phyloP scores from a whole-genome alignment of 2,329 filamentous ascomycete species.

The Rhynchosporium graminicola region DNA sequence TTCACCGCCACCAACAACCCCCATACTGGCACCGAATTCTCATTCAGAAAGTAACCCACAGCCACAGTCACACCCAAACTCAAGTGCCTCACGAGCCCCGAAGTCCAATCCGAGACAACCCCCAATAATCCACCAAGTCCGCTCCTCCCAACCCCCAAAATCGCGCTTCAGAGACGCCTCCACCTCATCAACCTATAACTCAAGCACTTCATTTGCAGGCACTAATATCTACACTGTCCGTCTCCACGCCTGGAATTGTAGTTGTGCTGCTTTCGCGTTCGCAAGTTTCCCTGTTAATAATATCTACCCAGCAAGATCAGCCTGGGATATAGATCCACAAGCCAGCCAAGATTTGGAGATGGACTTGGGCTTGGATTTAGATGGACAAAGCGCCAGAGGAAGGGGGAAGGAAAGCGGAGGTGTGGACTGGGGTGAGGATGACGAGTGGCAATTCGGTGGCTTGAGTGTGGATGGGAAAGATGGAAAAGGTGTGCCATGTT shows the following conservation, averaged over 20 bases:
- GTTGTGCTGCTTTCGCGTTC: constrained; percentile 81
- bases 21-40: not conserved
- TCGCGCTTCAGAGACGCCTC: constrained; percentile 40
- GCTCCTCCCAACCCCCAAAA: constrained; percentile 39
- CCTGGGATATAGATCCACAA: constrained; percentile 18
- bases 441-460: constrained; percentile 49
- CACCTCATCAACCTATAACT: constrained; percentile 4
- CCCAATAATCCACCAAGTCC: constrained; percentile 31
- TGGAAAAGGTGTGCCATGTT: constrained; percentile 55
- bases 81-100: not conserved
- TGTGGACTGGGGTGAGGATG: constrained; percentile 12
- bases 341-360: no score
- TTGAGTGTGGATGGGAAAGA: constrained; percentile 40
- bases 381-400: not conserved
- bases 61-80: not conserved
- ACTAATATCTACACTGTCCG: constrained; percentile 66
- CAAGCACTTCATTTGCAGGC: not conserved
- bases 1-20: not conserved
- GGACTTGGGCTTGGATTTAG: constrained; percentile 19
- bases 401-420: not conserved
- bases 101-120: not conserved
- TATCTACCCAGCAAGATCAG: not conserved
- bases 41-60: not conserved
- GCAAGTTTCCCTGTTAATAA: constrained; percentile 58
- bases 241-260: constrained; percentile 80